Percentiles rank a stretch among this genome's conserved stretches.
phyloP scores from a whole-genome alignment of 169 alveolate genomes.

The Eimeria sp. region DNA sequence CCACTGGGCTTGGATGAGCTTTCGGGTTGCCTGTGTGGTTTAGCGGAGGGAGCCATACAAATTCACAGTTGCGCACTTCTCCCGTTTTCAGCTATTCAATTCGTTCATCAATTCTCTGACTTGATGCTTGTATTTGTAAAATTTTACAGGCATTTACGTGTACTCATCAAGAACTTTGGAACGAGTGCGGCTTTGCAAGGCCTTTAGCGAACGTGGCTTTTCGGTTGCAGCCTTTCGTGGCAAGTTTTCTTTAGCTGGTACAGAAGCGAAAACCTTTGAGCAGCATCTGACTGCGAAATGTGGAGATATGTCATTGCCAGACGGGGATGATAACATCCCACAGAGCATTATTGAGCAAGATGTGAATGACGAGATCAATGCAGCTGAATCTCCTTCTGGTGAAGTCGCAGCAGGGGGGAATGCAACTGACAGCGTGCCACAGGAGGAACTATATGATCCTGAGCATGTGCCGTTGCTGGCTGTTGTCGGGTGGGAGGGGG shows the following conservation, averaged over 20 bases:
- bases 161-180: conserved; percentile 31
- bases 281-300: background rate
- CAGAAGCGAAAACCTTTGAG: background rate
- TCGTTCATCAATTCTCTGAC: background rate
- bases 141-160: conserved; percentile 21
- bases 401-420: background rate
- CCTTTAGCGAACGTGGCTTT: conserved; percentile 63
- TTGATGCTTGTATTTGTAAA: background rate
- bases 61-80: background rate
- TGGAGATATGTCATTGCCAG: background rate
- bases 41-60: background rate
- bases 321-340: background rate
- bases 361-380: background rate
- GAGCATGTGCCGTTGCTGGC: conserved; percentile 60
- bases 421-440: background rate
- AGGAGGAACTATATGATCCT: conserved; percentile 28
- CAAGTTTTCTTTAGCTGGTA: conserved; percentile 36
- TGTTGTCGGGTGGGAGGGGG: conserved; percentile 74
- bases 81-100: background rate
- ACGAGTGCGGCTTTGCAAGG: conserved; percentile 36
- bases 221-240: conserved; percentile 71
- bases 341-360: background rate
- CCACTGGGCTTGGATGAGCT: background rate
- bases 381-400: background rate
- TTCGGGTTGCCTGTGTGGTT: background rate